Base-by-base conservation (phyloP, 2,329 filamentous ascomycete species). In the Seiridium cupressi region DNA sequence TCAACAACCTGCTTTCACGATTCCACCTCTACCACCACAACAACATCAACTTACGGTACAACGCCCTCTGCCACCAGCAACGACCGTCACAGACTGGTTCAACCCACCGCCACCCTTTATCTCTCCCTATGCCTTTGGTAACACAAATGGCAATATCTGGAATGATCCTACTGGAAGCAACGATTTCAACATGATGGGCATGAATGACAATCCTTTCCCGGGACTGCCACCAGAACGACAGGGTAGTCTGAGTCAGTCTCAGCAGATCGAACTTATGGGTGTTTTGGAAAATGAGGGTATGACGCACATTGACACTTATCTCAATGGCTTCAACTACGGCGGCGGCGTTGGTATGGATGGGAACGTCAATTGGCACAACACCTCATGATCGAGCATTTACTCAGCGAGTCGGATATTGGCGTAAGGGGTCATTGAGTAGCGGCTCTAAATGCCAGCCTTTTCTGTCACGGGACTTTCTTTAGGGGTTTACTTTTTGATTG, bases 221-320 rank as follows among this genome's bases (percentile, higher is more conserved):
- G 65, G 65, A 34, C 54, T 73, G n/a, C 69, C 73, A 3, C 73
- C 77, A 34, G 83, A 84, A 70, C 84, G 81, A 61, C 86, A 86
- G 68, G 92, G 87, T 64, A 90, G 83, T 61, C 78, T 96, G 38
- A 93, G 88, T 61, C 89, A 93, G 64, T 85, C 92, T 69, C 91
- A 96, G 74, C 92, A 95, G 74, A 77, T 89, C 63, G 91, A 96
- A 77, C 79, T 96, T 44, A 92, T 96, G 89, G 86, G 88, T 59
- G 87, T 88, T 54, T 81, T 96, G 40, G 90, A 95, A 73, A 90
- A 79, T 66, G 84, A 89, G 64, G 87, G 86, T 0, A 76, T 88
- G 70, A 78, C 77, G 34, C 86, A 88, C 55, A 88, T 89, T 66
- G 82, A 88, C 64, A 79, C 80, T 11, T 85, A 86, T 59, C 73